These are phyloP conservation scores for Hypoxylon intermedium DNA, from an alignment of 495 filamentous ascomycete genomes.

Conservation along the genomic window DNA sequence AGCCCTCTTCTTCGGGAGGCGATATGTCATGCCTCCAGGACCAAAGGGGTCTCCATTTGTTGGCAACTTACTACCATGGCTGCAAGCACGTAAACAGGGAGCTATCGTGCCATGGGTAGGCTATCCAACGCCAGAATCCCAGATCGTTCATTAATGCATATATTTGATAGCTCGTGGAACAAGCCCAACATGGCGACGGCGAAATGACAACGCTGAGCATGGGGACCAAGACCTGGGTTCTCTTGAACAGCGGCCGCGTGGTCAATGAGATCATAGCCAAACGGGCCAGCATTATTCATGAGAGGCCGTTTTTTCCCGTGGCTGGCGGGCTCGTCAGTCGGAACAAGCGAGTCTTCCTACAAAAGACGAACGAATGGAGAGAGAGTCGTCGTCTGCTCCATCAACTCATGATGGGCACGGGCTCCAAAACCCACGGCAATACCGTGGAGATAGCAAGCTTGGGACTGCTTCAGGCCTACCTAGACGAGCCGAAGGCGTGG, in stretches of 20 bases:
- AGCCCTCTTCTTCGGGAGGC: slow-evolving; percentile 2
- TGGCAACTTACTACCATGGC: slow-evolving; percentile 29
- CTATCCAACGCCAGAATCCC: not conserved
- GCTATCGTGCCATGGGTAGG: not conserved
- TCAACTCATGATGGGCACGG: slow-evolving; percentile 41
- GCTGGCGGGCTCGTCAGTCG: slow-evolving; percentile 48
- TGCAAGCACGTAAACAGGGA: slow-evolving; percentile 11
- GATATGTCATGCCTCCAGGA: slow-evolving; percentile 38
- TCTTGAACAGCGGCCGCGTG: slow-evolving; percentile 46
- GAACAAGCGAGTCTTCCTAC: slow-evolving; percentile 41
- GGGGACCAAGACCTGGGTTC: slow-evolving; percentile 47
- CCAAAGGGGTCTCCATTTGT: slow-evolving; percentile 35
- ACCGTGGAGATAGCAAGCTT: slow-evolving; percentile 46
- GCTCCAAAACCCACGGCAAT: slow-evolving; percentile 39
- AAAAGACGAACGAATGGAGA: slow-evolving; percentile 40
- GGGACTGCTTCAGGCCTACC: slow-evolving; percentile 43
- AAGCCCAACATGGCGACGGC: slow-evolving; percentile 45
- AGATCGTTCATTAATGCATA: slow-evolving; percentile 6
- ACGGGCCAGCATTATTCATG: slow-evolving; percentile 44
- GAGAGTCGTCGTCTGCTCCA: slow-evolving; percentile 49
- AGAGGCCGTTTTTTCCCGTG: slow-evolving; percentile 45
- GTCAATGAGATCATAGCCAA: slow-evolving; percentile 48
- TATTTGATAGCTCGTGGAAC: not conserved
- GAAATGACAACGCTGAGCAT: slow-evolving; percentile 49
- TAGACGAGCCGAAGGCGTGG: slow-evolving; percentile 42